Base-by-base conservation (phyloP, 768 basidiomycete species). In the Kwoniella bestiolae region DNA sequence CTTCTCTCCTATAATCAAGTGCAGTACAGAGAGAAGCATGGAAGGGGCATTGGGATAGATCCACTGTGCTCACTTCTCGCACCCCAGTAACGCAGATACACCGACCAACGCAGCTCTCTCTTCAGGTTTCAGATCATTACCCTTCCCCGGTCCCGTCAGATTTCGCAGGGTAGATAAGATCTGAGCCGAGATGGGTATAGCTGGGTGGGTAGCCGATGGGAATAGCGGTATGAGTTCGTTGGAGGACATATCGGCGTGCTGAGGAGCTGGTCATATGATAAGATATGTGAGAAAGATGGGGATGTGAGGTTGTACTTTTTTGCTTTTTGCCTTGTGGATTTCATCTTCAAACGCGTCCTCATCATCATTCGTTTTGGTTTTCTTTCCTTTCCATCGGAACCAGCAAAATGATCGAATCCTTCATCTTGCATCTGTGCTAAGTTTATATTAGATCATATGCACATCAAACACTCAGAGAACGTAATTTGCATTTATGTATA, bases 101-200 rank as follows among this genome's bases (percentile, higher is more conserved):
- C 77, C 77, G 7, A 76, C 75, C 28, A 79, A 51, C 25, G 77
- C 77, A 3, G 77, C 73, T 46, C 75, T 35, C 56, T 79, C 75
- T 62, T 79, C 77, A 21, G 75, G 49, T 28, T 60, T 55, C 11
- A 79, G 62, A 61, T 76, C 71, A 35, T 76, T 75, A 2, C 75
- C 77, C 49, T 69, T 75, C 11, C 77, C 77, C 1, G 75, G 73
- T 3, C 61, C 77, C 2, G 77, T 79, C 11, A 72, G 57, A 29
- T 71, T 65, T 52, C 77, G 55, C 1, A 79, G 64, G 2, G 73
- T 76, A 31, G 75, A 73, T 3, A 79, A 63, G 28, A 79, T 71
- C 31, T 59, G 63, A 3, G 66, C 25, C 12, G 77, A 75, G 28
- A 76, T 63, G 11, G 75, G 73, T 5, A 79, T 56, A 31, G 72